Conservation (phyloP, 208 protist genomes). For the Naegleria fowleri region DNA sequence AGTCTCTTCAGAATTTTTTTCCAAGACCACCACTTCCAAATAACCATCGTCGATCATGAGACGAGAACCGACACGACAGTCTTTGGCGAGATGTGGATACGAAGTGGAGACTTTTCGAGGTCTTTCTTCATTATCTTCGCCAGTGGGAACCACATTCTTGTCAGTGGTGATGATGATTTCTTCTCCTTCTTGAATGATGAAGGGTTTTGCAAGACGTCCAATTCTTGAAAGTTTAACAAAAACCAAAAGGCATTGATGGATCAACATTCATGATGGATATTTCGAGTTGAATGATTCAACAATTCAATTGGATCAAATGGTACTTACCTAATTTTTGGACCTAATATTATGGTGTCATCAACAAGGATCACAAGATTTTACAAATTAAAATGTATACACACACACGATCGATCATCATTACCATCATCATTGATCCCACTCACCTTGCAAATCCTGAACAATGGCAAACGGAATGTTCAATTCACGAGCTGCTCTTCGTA, state of each 20-base stretch:
- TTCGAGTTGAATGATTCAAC: too few species aligned
- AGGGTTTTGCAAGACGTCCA: conserved; percentile 34
- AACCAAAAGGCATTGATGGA: too few species aligned
- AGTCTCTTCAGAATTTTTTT: not conserved
- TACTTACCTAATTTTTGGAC: too few species aligned
- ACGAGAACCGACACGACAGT: conserved; percentile 63
- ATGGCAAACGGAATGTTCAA: conserved; percentile 20
- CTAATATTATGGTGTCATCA: too few species aligned
- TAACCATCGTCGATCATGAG: conserved; percentile 95
- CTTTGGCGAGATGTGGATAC: conserved; percentile 53
- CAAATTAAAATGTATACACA: too few species aligned
- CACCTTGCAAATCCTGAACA: conserved; percentile 22
- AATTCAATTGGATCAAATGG: too few species aligned
- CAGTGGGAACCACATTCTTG: not conserved
- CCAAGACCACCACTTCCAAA: conserved; percentile 69
- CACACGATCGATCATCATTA: too few species aligned
- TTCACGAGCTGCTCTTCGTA: conserved; percentile 31
- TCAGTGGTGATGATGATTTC: not conserved
- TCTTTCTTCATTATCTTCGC: not conserved
- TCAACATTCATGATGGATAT: too few species aligned
- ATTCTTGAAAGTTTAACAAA: not conserved
- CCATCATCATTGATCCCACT: too few species aligned
- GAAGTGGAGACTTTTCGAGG: not conserved
- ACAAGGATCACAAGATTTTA: too few species aligned
- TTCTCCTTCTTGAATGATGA: not conserved